Base-by-base conservation (phyloP, 345 rosid genomes). In the Bruguiera parviflora region DNA sequence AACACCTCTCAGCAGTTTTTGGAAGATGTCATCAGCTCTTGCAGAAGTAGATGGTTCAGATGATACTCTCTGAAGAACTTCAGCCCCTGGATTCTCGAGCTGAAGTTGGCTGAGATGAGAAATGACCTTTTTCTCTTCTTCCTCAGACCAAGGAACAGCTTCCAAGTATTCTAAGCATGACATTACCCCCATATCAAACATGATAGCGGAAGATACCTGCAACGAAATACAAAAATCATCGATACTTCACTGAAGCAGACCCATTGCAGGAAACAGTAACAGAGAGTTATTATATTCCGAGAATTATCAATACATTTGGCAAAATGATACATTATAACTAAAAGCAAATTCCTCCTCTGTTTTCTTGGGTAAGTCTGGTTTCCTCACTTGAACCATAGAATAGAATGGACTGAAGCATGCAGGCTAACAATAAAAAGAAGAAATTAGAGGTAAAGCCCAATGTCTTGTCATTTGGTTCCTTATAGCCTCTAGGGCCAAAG, bases 111-210 rank as follows among this genome's bases (percentile, higher is more conserved):
- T 71, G 19, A 91, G 89, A 72, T 83, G 78, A 43, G 84, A 80
- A 19, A 87, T 72, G 66, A 94, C 77, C 68, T 81, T 78, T 73
- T 83, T 90, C 75, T 94, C 98, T 71, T 94, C 97, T 8, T 83
- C 89, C 71, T 80, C 83, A 29, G 98, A 86, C 97, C 98, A 94
- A 21, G 96, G 97, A 63, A 85, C 86, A 53, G 95, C 96, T 86
- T 94, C 98, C 80, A 94, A 81, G 80, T 89, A 87, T 78, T 88
- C 89, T 62, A 94, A 73, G 81, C 97, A 91, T 29, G 92, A 84
- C 71, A 7, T 56, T 47, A 91, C 82, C 32, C 98, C 98, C 11
- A 60, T 73, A 66, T 89, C 89, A 82, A 89, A 94, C 85, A 77
- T 76, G 29, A 91, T 79, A 24, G 89, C 97, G 2, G 88, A 87